Conservation (phyloP, 2,329 filamentous ascomycete species). For the Blastomyces emzantsi region DNA sequence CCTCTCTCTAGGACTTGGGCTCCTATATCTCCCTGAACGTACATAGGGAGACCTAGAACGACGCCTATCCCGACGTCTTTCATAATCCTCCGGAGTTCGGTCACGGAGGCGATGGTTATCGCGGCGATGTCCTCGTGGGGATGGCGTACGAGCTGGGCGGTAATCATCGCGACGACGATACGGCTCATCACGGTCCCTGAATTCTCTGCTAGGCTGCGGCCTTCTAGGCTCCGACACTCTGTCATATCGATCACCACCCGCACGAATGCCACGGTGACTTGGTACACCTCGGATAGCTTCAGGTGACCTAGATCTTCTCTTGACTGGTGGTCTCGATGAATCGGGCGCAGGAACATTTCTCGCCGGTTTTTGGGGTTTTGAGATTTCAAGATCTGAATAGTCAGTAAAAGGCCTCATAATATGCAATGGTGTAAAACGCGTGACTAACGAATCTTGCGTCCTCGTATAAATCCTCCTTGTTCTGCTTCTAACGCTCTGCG, state of each 20-base stretch:
- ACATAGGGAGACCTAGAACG: constrained; percentile 62
- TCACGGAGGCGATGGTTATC: constrained; percentile 52
- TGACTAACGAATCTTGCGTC: constrained; percentile 83
- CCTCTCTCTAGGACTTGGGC: constrained; percentile 55
- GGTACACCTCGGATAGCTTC: constrained; percentile 44
- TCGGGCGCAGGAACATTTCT: constrained; percentile 41
- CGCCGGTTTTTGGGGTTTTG: constrained; percentile 64
- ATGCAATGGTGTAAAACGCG: constrained; percentile 15
- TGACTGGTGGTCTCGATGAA: constrained; percentile 18
- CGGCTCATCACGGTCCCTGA: constrained; percentile 37
- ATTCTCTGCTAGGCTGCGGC: constrained; percentile 39
- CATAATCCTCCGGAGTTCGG: constrained; percentile 42
- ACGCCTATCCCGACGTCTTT: constrained; percentile 45
- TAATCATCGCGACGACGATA: constrained; percentile 54
- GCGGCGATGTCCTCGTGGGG: constrained; percentile 52
- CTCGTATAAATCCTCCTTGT: constrained; percentile 72
- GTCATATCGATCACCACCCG: constrained; percentile 38
- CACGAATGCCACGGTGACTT: constrained; percentile 25
- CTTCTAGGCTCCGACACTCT: constrained; percentile 29
- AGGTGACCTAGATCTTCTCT: constrained; percentile 54
- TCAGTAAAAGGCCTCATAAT: constrained; percentile 8
- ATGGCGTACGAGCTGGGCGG: constrained; percentile 52
- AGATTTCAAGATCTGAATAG: constrained; percentile 72
- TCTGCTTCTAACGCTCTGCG: constrained; percentile 64
- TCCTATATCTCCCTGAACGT: constrained; percentile 57